Percentiles rank a stretch among this genome's conserved stretches.
These are phyloP conservation scores for Adansonia madagascariensis DNA, from an alignment of 441 rosid species.

Conservation along the genomic window DNA sequence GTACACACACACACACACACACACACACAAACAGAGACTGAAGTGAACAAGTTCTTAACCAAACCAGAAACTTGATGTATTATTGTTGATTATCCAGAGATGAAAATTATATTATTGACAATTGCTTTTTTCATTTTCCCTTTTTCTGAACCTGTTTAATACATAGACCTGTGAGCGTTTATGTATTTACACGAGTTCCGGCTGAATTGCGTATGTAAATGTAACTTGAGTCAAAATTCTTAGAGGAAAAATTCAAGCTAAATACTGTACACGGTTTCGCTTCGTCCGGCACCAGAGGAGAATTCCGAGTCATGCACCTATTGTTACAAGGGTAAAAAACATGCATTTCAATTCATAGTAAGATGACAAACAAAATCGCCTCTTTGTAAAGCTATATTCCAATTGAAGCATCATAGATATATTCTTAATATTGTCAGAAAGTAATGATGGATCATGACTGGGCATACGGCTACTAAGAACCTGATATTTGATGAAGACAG, in stretches of 20 bases:
- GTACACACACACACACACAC: background rate
- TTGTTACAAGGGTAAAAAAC: conserved; percentile 12
- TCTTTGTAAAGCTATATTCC: background rate
- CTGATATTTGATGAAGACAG: conserved; percentile 10
- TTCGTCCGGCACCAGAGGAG: background rate
- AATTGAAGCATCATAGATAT: background rate
- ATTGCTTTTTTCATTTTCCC: background rate
- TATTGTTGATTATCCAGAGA: background rate
- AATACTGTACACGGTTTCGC: background rate
- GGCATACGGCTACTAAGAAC: conserved; percentile 9
- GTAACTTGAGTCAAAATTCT: conserved; percentile 11
- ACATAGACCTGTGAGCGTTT: background rate
- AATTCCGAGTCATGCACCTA: background rate
- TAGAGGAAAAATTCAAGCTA: background rate
- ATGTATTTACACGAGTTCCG: background rate
- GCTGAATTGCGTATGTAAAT: background rate
- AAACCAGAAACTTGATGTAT: background rate
- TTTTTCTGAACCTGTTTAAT: background rate
- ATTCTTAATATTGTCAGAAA: background rate
- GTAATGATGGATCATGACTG: conserved; percentile 22
- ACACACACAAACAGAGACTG: background rate
- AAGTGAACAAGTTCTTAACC: background rate
- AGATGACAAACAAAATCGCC: background rate
- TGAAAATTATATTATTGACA: conserved; percentile 5
- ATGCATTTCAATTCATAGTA: conserved; percentile 11